Base-by-base conservation (phyloP, 257 asterid species). In the Petunia axillaris region DNA sequence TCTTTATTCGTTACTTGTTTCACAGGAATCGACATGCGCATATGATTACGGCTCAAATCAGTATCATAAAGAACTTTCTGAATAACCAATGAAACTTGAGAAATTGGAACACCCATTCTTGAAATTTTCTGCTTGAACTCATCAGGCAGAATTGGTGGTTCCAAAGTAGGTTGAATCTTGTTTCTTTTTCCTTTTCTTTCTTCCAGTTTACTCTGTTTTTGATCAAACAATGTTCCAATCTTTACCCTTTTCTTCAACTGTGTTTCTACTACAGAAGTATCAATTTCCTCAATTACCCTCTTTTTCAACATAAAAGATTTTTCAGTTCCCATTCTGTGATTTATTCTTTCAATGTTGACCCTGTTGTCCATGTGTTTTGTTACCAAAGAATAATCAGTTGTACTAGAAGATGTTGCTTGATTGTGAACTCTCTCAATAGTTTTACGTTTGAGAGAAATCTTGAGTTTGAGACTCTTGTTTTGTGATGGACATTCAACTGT, bases 1-100 rank as follows among this genome's bases (percentile, higher is more conserved):
- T 67, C 55, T 7, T 67, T 67, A 6, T 16, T 43, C 75, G 9
- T 35, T 15, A 67, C 76, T 67, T 67, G 55, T 15, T 43, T 67
- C 15, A 67, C 4, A 3, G 76, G 55, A 50, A 67, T 43, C 8
- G 76, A 67, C 15, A 67, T 1, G 8, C 39, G 55, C 55, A 67
- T 1, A n/a, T 67, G 75, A 38, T n/a, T n/a, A n/a, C 43, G 7
- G 5, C 75, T 67, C 75, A 67, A 67, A 8, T 67, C 75, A 40
- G 75, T 65, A 41, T 41, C 54, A 67, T 67, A 43, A 4, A 67
- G 76, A n/a, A 67, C 55, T 67, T 67, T 67, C 54, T 67, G 76
- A n/a, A 67, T 67, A 3, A 43, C 55, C 4, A 67, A 38, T 67
- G n/a, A 41, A 8, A 41, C 75, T n/a, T 67, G 8, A 67, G 39